Base-by-base conservation (phyloP, 2,329 filamentous ascomycete genomes). In the Aspergillus ochraceoroseus region DNA sequence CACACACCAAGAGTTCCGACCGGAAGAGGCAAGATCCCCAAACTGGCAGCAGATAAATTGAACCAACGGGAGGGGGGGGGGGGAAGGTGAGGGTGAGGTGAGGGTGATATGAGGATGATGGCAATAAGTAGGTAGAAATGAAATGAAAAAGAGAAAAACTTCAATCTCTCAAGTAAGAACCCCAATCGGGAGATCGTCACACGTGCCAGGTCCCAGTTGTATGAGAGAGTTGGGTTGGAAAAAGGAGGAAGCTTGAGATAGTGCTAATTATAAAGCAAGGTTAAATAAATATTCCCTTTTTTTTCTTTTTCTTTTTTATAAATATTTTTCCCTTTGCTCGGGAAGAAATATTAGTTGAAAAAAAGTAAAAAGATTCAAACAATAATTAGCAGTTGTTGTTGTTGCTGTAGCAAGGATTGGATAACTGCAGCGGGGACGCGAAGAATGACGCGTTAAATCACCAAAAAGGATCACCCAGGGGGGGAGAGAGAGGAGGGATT, bases 391-490 rank as follows among this genome's bases (percentile, higher is more conserved):
- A 39, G 47, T 37, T 43, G 43, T 29, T 46, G 43, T 32, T 51
- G 47, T 37, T 46, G 48, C 41, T 39, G 43, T 47, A 44, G 45
- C 47, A 45, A 49, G 51, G 46, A 46, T 46, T 37, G 41, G 31
- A 46, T 27, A 42, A 41, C 25, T 39, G 44, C 32, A 33, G 47
- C 49, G 49, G 45, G n/a, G 48, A 52, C 52, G 52, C 50, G 52
- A 53, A 38, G n/a, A 26, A 41, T 36, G 32, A 53, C 51, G 47
- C 52, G 52, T 51, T 41, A 33, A 44, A 27, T 46, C 31, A 43
- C 40, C 38, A 32, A 28, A 34, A 31, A 39, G 38, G 15, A 32
- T 28, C n/a, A n/a, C n/a, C n/a, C n/a, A 35, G 40, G 50, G 33
- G 43, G 40, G 37, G 41, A 44, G 41, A 43, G 46, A 34, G 18